A percentile compares a stretch with the other conserved stretches of the same genome.
phyloP scores from a whole-genome alignment of 2,329 filamentous ascomycete species.

The Leptographium galeiforme region DNA sequence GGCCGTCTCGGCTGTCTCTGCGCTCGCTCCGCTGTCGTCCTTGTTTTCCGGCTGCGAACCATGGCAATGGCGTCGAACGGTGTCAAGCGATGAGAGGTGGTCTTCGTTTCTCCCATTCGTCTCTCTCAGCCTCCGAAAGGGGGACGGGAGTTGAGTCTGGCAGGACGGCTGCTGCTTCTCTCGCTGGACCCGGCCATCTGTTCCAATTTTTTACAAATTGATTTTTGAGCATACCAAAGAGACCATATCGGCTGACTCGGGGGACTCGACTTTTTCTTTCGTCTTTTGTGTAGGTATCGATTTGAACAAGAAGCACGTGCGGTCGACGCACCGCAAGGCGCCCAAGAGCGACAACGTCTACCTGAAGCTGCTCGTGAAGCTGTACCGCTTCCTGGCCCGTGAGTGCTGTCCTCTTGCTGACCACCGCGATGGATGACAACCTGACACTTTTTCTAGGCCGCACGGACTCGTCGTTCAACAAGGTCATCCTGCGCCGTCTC shows the following conservation, averaged over 20 bases:
- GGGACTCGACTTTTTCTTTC: conserved; percentile 18
- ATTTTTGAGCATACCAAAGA: conserved; percentile 47
- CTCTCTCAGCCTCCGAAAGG: not conserved
- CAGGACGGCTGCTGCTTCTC: not conserved
- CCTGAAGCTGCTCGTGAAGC: conserved; percentile 93
- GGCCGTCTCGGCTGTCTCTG: not conserved
- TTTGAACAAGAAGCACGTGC: conserved; percentile 57
- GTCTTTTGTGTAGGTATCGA: conserved; percentile 50
- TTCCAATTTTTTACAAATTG: conserved; percentile 1
- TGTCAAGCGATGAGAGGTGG: not conserved
- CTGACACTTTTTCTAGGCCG: conserved; percentile 47
- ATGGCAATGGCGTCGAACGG: not conserved
- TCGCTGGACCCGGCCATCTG: not conserved
- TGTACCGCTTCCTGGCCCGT: conserved; percentile 94
- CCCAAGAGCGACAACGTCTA: conserved; percentile 98
- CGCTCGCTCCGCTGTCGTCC: not conserved
- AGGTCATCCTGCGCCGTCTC: conserved; percentile 90
- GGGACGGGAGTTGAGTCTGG: too few relatives aligned
- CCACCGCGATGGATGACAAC: not conserved
- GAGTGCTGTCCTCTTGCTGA: conserved; percentile 29
- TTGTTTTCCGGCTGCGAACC: conserved; percentile 4
- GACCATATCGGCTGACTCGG: conserved; percentile 43
- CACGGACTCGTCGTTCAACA: conserved; percentile 97
- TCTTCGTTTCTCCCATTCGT: not conserved
- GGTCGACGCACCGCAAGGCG: conserved; percentile 72